Base-by-base conservation (phyloP, 306 rosid species). In the Dalbergia cochinchinensis region DNA sequence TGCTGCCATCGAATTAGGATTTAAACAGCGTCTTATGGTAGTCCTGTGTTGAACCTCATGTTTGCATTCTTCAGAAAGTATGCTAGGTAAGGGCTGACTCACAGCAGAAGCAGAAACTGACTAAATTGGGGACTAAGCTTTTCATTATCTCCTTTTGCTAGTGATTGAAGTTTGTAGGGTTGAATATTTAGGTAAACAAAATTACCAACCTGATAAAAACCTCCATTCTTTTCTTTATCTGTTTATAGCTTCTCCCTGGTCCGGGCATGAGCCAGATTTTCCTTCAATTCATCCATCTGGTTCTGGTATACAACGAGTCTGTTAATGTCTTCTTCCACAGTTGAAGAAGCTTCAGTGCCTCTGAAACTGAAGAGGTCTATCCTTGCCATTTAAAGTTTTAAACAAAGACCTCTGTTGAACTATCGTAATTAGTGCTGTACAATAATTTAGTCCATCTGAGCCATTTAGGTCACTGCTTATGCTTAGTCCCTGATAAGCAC, bases 1-100 rank as follows among this genome's bases (percentile, higher is more conserved):
- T 37, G 41, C 41, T 37, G 41, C 41, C 35, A 45, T 50, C 11
- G 12, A 58, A 18, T 65, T 61, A 5, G 42, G 18, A 55, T 20
- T 48, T 51, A 31, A 16, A 18, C 11, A 64, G 41, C 12, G n/a
- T 34, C 7, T 60, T 41, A 6, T 39, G 61, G 3, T 71, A 47
- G 18, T 65, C 57, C 15, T 51, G 37, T 41, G 65, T 42, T 61
- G 65, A 71, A 61, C 71, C 54, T 60, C 35, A 35, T 35, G 42
- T 79, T 50, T 48, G 26, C 48, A 51, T 80, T 80, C 48, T 63
- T 71, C 41, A 41, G 50, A 69, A 74, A 71, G 78, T 20, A 19
- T 63, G 11, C 59, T 71, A 35, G 59, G 22, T 71, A 63, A 45
- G 58, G 37, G 59, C 34, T 51, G 65, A 80, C 64, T 51, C 39